Conservation (phyloP, 2,329 filamentous ascomycete species). For the Nemania sp. region DNA sequence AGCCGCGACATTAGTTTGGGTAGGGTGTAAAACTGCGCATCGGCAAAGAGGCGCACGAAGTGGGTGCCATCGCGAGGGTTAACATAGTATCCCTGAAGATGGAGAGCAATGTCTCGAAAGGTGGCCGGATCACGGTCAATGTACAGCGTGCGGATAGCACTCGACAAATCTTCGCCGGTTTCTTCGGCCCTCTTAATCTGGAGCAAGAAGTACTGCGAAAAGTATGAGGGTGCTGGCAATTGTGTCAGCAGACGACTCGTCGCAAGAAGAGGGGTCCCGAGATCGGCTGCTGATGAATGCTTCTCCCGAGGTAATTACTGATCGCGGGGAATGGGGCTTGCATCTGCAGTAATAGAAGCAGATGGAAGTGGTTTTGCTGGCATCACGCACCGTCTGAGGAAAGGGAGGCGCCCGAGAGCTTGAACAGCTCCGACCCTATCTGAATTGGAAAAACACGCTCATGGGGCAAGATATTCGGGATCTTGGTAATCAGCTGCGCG, state of each 20-base stretch:
- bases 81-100: constrained; percentile 91
- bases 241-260: constrained; percentile 25
- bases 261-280: constrained; percentile 11
- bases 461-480: constrained; percentile 64
- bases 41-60: constrained; percentile 90
- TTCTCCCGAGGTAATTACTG: neutral
- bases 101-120: constrained; percentile 85
- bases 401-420: constrained; percentile 72
- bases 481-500: constrained; percentile 47
- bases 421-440: constrained; percentile 72
- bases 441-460: constrained; percentile 76
- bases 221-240: constrained; percentile 82
- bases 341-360: too few species aligned
- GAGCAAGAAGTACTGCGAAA: constrained; percentile 89
- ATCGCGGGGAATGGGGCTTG: too few species aligned
- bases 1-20: constrained; percentile 88
- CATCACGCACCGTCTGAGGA: constrained; percentile 68
- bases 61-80: constrained; percentile 79
- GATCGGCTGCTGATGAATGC: neutral
- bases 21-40: constrained; percentile 92
- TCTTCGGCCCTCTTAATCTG: constrained; percentile 70
- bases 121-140: constrained; percentile 92
- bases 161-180: constrained; percentile 55
- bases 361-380: constrained; percentile 6
- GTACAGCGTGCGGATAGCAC: constrained; percentile 76